Evolutionary conservation across 2,329 filamentous ascomycete genomes (phyloP), one percentile per base, ranked within the genome.

Genomic region (Phyllosticta citrichinensis): DNA sequence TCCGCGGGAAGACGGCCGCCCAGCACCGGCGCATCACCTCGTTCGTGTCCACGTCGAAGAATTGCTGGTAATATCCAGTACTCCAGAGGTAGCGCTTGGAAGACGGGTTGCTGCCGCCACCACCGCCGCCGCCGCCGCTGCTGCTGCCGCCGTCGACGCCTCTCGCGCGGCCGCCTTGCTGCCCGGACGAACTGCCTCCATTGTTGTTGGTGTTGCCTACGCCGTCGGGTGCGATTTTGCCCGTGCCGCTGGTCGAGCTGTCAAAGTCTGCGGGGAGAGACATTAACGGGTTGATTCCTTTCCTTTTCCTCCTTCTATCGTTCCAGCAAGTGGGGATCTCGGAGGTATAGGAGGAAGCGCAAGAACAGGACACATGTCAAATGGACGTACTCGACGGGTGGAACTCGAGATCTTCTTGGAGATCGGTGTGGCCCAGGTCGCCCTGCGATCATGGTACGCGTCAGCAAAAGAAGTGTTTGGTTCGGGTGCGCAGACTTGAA

Each of bases 381-480:
- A 52, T 52, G 19, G 22, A 40, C 77, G 67, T 77, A 86, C 84
- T 86, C 66, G 92, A 97, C 71, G 86, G 89, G 81, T 99, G 94
- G 80, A 99, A 99, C 83, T 97, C 94, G 74, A 99, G 91, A 77
- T 97, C 94, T 75, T 97, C 93, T 80, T 97, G 91, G 24, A 99
- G 87, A 75, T 99, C 94, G 62, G 94, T 99, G 77, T 97, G 92
- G 70, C 94, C 94, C 73, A 99, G 86, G 77, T 99, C 94, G 70
- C 93, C 93, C 92, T 97, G 73, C 62, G 30, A 27, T 24, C n/a
- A 33, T n/a, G 52, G 56, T 54, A 56, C 60, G 60, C 60, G 64
- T 67, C 61, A 67, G 64, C 52, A 59, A 27, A 10, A 30, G 53
- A 25, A 30, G 53, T 55, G 68, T 57, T 65, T 62, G 14, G 30